Conservation (phyloP, 179 eudicot genomes). For the Corrigiola litoralis region DNA sequence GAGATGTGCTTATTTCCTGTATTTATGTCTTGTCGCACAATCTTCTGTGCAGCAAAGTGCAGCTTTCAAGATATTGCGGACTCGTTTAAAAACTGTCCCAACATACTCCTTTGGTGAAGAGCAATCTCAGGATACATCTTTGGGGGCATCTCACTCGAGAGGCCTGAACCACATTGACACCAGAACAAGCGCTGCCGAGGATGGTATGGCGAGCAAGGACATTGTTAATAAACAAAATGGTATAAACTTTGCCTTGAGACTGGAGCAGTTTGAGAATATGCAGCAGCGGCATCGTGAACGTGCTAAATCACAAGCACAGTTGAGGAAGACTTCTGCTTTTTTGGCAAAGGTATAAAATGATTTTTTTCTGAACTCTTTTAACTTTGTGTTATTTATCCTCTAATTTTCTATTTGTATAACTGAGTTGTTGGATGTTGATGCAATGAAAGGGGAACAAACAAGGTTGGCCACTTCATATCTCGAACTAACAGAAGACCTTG, state of each 20-base stretch:
- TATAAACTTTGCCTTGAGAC: slow-evolving; percentile 64
- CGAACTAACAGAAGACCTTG: too few species aligned
- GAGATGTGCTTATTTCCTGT: neutral
- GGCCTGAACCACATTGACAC: slow-evolving; percentile 21
- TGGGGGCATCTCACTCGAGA: slow-evolving; percentile 32
- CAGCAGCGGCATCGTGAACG: slow-evolving; percentile 64
- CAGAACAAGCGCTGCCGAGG: slow-evolving; percentile 31
- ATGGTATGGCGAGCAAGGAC: slow-evolving; percentile 52
- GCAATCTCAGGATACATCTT: slow-evolving; percentile 31
- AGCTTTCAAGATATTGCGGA: slow-evolving; percentile 89
- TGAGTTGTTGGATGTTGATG: too few species aligned
- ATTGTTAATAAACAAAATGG: slow-evolving; percentile 44
- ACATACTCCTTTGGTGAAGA: slow-evolving; percentile 65
- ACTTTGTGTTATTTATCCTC: neutral
- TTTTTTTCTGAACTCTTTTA: too few species aligned
- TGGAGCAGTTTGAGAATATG: slow-evolving; percentile 70
- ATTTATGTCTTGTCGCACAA: neutral
- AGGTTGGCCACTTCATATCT: too few species aligned
- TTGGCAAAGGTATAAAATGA: slow-evolving; percentile 49
- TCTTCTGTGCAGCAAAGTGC: slow-evolving; percentile 80
- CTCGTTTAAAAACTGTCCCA: slow-evolving; percentile 90
- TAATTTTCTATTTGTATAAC: neutral
- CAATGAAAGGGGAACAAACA: too few species aligned
- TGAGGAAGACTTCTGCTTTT: slow-evolving; percentile 35
- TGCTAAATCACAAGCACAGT: slow-evolving; percentile 39